Conservation (phyloP, 192 early-diverging fungal genomes). For the Geosiphon pyriformis region DNA sequence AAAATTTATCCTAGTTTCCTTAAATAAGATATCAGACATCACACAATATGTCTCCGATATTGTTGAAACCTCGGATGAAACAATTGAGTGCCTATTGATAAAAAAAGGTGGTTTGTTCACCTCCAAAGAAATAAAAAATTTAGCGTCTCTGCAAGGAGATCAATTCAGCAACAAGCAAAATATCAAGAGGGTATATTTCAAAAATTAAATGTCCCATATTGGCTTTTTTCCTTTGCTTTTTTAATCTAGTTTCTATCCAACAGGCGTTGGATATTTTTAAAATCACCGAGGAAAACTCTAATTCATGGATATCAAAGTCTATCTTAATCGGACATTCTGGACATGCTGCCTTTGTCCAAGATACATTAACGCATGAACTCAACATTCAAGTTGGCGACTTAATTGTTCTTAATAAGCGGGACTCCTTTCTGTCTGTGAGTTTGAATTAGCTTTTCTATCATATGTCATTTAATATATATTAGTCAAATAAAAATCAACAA, state of each 20-base stretch:
- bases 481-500: not conserved
- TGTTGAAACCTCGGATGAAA: conserved; percentile 15
- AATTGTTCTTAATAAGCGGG: conserved; percentile 50
- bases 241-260: too few species aligned
- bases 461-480: too few species aligned
- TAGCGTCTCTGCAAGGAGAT: not conserved
- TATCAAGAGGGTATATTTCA: too few species aligned
- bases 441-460: not conserved
- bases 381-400: conserved; percentile 51
- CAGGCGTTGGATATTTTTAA: conserved; percentile 32
- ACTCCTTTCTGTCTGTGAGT: conserved; percentile 39
- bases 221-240: too few species aligned
- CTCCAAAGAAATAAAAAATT: conserved; percentile 25
- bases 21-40: conserved; percentile 31
- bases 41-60: conserved; percentile 30
- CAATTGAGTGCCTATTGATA: conserved; percentile 49
- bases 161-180: not conserved
- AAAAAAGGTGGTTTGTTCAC: conserved; percentile 36
- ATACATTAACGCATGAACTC: conserved; percentile 22
- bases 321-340: conserved; percentile 24
- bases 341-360: conserved; percentile 6
- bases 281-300: conserved; percentile 41
- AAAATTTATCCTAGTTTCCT: not conserved
- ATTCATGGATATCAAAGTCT: conserved; percentile 36
- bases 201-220: too few species aligned